Conservation (phyloP, 441 rosid genomes). For the Dalechampia spathulata region DNA sequence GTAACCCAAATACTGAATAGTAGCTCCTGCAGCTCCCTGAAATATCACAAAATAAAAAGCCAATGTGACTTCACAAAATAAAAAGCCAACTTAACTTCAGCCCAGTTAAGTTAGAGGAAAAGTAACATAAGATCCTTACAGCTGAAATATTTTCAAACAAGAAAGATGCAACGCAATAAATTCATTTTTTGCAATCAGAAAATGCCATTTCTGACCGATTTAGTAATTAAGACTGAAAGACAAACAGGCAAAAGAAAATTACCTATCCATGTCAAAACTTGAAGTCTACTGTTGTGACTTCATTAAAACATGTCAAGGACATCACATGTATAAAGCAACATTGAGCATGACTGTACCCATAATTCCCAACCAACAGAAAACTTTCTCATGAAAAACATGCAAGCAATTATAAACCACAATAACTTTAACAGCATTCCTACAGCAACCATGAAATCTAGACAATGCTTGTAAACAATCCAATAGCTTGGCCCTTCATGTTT, state of each 20-base stretch:
- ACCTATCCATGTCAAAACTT: background rate
- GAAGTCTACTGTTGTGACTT: background rate
- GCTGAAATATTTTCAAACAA: background rate
- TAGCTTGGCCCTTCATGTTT: too few species aligned
- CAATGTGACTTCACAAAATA: constrained; percentile 7
- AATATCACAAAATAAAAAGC: constrained; percentile 16
- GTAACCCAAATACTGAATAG: constrained; percentile 79
- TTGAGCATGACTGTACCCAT: background rate
- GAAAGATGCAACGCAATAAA: background rate
- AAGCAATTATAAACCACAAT: background rate
- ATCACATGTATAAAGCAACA: background rate
- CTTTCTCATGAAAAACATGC: background rate
- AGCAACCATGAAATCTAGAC: background rate
- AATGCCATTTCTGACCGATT: background rate
- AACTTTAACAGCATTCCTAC: background rate
- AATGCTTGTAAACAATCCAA: too few species aligned
- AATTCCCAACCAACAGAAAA: background rate
- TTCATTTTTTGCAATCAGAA: background rate
- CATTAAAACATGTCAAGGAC: background rate
- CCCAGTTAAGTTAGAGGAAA: background rate
- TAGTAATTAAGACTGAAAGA: background rate
- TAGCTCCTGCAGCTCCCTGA: constrained; percentile 95
- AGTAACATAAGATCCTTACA: background rate
- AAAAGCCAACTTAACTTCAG: constrained; percentile 2
- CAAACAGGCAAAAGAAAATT: too few species aligned